Percentiles rank a stretch among this genome's conserved stretches.
Conservation (phyloP, 768 basidiomycete species). For the Hericium coralloides region DNA sequence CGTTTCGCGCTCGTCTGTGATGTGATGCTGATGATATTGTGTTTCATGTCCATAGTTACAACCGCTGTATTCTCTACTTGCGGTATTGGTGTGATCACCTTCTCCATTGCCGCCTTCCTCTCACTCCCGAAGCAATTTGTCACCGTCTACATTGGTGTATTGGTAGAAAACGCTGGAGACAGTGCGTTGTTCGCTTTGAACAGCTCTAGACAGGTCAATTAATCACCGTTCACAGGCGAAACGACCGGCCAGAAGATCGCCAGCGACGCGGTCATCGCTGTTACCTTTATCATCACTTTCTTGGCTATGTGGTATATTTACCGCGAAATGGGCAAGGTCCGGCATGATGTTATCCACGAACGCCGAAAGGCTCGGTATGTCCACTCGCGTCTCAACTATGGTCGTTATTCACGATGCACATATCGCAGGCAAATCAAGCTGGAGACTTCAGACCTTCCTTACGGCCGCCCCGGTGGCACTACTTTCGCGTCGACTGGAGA, state of each 20-base stretch:
- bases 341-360: conserved; percentile 58
- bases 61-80: conserved; percentile 85
- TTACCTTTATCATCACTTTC: conserved; percentile 66
- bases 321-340: conserved; percentile 57
- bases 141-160: conserved; percentile 84
- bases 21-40: neutral
- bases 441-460: conserved; percentile 9
- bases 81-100: conserved; percentile 76
- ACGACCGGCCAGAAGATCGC: conserved; percentile 49
- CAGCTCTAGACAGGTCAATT: conserved; percentile 10
- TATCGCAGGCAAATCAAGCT: conserved; percentile 45
- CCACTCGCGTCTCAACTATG: neutral
- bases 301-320: conserved; percentile 81
- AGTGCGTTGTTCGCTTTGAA: neutral
- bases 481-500: conserved; percentile 22
- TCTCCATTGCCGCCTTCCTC: conserved; percentile 69
- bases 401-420: neutral
- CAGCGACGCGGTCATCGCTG: conserved; percentile 54
- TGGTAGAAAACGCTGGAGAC: conserved; percentile 34
- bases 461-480: conserved; percentile 10
- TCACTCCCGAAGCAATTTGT: conserved; percentile 88
- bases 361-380: conserved; percentile 61
- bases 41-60: conserved; percentile 44
- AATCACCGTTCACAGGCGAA: conserved; percentile 16
- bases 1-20: neutral